Conservation (phyloP, 2,329 filamentous ascomycete species). For the Pseudocercospora cruenta region DNA sequence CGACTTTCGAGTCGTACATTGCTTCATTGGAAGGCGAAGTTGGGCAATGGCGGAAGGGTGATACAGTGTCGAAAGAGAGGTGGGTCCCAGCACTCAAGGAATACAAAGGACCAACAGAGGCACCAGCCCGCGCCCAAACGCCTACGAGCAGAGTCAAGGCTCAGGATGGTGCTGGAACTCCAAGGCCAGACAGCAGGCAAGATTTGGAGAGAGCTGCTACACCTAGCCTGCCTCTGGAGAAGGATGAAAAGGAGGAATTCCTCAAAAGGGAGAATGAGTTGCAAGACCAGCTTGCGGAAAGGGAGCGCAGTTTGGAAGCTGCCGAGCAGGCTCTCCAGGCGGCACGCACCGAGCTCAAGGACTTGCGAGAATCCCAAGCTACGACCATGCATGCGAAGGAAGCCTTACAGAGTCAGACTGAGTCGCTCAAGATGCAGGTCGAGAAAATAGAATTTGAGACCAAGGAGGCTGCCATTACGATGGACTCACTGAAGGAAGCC, state of each 20-base stretch:
- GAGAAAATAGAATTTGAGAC: conserved; percentile 94
- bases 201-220: conserved; percentile 81
- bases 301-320: conserved; percentile 77
- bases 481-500: conserved; percentile 95
- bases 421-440: conserved; percentile 94
- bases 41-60: conserved; percentile 82
- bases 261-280: conserved; percentile 92
- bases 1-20: conserved; percentile 86
- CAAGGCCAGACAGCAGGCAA: conserved; percentile 65
- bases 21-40: conserved; percentile 82
- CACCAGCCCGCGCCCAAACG: conserved; percentile 61
- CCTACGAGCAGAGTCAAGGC: conserved; percentile 58
- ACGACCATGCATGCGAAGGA: conserved; percentile 90
- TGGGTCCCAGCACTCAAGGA: conserved; percentile 73
- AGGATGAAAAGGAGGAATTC: conserved; percentile 97
- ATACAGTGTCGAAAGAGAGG: conserved; percentile 82
- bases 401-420: conserved; percentile 78
- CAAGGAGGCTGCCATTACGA: conserved; percentile 95
- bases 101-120: conserved; percentile 45
- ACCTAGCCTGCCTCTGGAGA: conserved; percentile 69
- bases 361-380: conserved; percentile 82
- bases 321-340: conserved; percentile 81
- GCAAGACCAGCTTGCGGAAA: conserved; percentile 93
- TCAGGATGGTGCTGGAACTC: conserved; percentile 53
- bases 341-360: conserved; percentile 80